phyloP scores from a whole-genome alignment of 73 alveolate species.

The Paramecium octaurelia region DNA sequence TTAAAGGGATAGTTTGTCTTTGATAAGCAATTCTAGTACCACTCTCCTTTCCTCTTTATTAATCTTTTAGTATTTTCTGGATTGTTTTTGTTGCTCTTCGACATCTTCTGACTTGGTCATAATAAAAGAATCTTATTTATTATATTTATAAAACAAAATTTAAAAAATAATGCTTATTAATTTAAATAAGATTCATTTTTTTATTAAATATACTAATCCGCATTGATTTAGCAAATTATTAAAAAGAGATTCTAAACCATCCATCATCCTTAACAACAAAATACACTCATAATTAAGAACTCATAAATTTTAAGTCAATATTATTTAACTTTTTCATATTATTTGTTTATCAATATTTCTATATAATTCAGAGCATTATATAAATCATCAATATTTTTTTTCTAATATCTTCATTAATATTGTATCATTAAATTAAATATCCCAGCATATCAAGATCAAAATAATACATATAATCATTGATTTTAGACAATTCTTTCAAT shows the following conservation, averaged over 20 bases:
- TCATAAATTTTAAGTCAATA: neutral
- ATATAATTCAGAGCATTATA: neutral
- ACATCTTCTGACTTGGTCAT: neutral
- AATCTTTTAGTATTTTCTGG: slow-evolving; percentile 6
- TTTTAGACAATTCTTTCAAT: neutral
- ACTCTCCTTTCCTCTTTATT: slow-evolving; percentile 14
- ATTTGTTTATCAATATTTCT: neutral
- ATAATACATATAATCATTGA: neutral
- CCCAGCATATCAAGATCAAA: neutral
- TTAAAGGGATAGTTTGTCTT: slow-evolving; percentile 16
- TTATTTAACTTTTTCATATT: neutral
- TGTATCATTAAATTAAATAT: neutral
- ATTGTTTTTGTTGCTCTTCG: neutral
- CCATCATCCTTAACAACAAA: neutral
- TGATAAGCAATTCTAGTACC: neutral
- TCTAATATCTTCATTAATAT: neutral
- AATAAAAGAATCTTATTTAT: neutral
- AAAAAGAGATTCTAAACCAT: neutral
- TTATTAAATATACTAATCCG: neutral
- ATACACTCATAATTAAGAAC: neutral
- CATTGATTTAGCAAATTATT: neutral
- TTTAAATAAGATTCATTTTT: neutral
- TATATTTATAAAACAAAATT: neutral
- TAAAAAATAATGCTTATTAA: neutral
- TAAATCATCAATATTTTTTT: neutral